Evolutionary conservation across 371 early-diverging fungal species (phyloP), one percentile per base, ranked within the genome.

Genomic region (Mucor circinelloides): DNA sequence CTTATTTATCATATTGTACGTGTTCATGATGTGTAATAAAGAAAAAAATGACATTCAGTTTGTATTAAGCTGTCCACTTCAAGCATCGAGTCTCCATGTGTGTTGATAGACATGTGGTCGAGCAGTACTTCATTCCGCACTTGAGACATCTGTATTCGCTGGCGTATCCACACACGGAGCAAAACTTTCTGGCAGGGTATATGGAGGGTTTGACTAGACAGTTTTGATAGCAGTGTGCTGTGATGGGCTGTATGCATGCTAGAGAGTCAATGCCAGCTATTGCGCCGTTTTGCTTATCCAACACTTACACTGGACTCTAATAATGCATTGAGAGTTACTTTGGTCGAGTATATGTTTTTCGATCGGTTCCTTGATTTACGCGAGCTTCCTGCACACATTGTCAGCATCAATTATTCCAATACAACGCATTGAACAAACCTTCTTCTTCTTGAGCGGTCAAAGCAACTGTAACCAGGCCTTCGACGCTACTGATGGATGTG

Each of bases 121-220:
- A 86, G 48, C 90, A 90, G 63, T 88, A 90, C 6, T 83, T 83
- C 89, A 90, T 88, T 6, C 90, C 90, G 66, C 90, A 90, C 30
- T 80, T 80, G 32, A 79, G 65, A 50, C 90, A 90, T 31, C 72
- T 79, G 74, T 90, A 90, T 8, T 70, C 64, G 54, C 89, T 88
- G 30, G 74, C 74, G 72, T 82, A 90, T 12, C 90, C 89, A 58
- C 90, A 90, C 0, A 90, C 89, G 0, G 90, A 85, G 59, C 90
- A 90, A 68, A 90, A 89, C 30, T 87, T 82, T 60, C 90, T 75
- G 15, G 86, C 76, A 23, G 90, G 90, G 62, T 86, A 87, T 55
- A 67, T 61, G 9, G 89, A 88, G 0, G 88, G 87, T 5, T 63
- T 69, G 34, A 84, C 86, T 28, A 79, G 67, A 44, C 85, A 87